phyloP scores from a whole-genome alignment of 1,284 basidiomycete genomes.

The Naganishia cerealis region DNA sequence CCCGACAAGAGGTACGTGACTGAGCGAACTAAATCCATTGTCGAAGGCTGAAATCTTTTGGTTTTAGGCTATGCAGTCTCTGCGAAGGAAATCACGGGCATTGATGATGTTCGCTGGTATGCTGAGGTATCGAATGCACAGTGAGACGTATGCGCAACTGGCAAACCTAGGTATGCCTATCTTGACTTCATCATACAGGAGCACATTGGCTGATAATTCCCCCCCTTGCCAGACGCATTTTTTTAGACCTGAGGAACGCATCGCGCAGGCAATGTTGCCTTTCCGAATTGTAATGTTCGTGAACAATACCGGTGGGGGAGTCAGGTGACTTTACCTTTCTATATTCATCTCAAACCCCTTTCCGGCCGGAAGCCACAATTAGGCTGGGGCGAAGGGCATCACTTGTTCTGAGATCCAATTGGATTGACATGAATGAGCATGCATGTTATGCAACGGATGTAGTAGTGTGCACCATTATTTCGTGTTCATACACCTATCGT shows the following conservation, averaged over 20 bases:
- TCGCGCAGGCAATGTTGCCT: neutral
- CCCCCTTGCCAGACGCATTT: constrained; percentile 28
- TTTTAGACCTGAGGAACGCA: constrained; percentile 9
- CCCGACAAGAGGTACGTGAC: constrained; percentile 68
- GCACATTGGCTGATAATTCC: neutral
- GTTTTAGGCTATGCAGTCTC: constrained; percentile 61
- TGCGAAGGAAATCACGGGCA: constrained; percentile 72
- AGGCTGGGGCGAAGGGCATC: no score
- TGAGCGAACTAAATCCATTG: neutral
- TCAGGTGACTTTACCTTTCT: neutral
- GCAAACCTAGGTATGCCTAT: constrained; percentile 38
- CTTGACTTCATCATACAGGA: neutral
- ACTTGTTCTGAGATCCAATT: no score
- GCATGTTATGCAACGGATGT: no score
- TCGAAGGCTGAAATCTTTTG: neutral
- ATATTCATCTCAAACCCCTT: no score
- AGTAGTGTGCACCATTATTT: no score
- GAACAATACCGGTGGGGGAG: neutral
- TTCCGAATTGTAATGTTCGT: neutral
- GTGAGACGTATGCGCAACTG: constrained; percentile 86
- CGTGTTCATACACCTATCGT: no score
- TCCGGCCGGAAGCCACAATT: no score
- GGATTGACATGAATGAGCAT: no score
- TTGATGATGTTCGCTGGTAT: constrained; percentile 70
- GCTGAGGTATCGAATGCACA: constrained; percentile 81